phyloP scores from a whole-genome alignment of 163 green algal species.

The Chlorella variabilis region DNA sequence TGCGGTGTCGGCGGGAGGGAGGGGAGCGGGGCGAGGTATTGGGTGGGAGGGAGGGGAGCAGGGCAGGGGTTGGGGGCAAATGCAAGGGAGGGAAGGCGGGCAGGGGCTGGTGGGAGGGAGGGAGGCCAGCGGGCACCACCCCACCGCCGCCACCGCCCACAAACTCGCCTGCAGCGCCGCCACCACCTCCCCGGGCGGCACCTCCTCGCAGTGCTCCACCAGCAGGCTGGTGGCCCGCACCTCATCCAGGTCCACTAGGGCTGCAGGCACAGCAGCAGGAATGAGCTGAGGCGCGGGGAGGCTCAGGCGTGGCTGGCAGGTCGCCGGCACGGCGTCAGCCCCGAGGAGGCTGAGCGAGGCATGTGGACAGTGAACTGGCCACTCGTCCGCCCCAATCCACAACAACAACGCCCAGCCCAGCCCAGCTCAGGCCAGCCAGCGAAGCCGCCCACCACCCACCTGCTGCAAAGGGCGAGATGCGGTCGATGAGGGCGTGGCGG shows the following conservation, averaged over 20 bases:
- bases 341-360: neutral
- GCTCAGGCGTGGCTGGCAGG: no score
- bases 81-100: neutral
- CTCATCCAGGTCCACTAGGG: constrained; percentile 82
- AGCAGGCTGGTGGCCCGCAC: constrained; percentile 71
- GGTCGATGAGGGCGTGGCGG: constrained; percentile 57
- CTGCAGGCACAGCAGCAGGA: constrained; percentile 40
- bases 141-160: constrained; percentile 15
- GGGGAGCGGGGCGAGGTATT: neutral
- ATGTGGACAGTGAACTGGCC: no score
- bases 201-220: constrained; percentile 67
- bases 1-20: neutral
- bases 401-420: no score
- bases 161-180: constrained; percentile 49
- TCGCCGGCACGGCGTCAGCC: no score
- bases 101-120: no score
- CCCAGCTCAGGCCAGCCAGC: neutral
- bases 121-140: no score
- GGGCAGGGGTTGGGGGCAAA: neutral
- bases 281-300: no score
- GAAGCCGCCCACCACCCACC: constrained; percentile 2
- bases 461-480: constrained; percentile 38
- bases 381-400: no score
- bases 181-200: constrained; percentile 67
- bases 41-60: no score